phyloP scores from a whole-genome alignment of 2,329 filamentous ascomycete species.

The Celoporthe dispersa region DNA sequence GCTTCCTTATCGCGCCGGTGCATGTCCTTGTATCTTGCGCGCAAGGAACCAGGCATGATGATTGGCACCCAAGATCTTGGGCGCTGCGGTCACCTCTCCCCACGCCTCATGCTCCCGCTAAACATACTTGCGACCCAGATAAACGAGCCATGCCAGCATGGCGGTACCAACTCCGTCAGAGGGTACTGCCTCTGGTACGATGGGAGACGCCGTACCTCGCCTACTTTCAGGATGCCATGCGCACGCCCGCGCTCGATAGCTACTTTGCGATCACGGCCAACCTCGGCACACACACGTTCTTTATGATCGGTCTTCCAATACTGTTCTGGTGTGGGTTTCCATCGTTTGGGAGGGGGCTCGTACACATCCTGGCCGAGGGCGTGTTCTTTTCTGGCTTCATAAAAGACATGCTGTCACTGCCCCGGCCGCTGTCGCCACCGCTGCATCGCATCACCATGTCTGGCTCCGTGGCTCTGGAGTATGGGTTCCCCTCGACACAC shows the following conservation, averaged over 20 bases:
- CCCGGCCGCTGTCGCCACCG: constrained; percentile 88
- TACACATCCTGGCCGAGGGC: constrained; percentile 77
- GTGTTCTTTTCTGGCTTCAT: constrained; percentile 91
- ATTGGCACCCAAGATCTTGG: neutral
- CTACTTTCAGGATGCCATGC: constrained; percentile 77
- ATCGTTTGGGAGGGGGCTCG: constrained; percentile 77
- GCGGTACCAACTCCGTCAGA: constrained; percentile 84
- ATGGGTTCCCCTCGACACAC: constrained; percentile 96
- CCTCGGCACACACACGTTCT: constrained; percentile 96
- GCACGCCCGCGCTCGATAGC: constrained; percentile 84
- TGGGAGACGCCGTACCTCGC: constrained; percentile 96
- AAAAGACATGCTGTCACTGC: constrained; percentile 92
- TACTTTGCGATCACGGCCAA: constrained; percentile 98
- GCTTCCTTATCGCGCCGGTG: neutral
- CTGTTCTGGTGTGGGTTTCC: constrained; percentile 96
- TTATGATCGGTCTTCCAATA: constrained; percentile 93
- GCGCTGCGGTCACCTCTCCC: neutral
- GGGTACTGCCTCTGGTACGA: constrained; percentile 82
- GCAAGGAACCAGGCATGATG: neutral
- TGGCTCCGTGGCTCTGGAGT: constrained; percentile 90
- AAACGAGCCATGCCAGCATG: constrained; percentile 82
- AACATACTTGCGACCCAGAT: constrained; percentile 56
- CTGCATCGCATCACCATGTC: constrained; percentile 97
- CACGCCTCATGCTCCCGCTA: constrained; percentile 14
- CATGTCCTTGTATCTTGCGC: neutral